These are phyloP conservation scores for Verruconis gallopava DNA, from an alignment of 2,329 filamentous ascomycete genomes.

Conservation along the genomic window DNA sequence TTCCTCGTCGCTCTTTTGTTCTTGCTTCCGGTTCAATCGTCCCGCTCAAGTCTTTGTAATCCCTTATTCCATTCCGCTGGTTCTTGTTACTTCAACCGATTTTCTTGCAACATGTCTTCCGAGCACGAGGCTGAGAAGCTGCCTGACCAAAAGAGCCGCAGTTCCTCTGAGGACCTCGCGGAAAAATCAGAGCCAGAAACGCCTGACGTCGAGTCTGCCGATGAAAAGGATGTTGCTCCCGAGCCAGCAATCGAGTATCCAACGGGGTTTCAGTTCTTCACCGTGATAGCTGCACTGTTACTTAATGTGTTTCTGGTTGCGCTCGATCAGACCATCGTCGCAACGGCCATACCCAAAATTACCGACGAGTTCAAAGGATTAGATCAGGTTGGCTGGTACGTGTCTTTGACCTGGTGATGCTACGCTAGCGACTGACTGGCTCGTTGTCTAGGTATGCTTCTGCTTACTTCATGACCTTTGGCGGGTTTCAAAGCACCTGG, in stretches of 20 bases:
- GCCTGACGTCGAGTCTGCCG: too few species aligned
- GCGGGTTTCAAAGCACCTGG: slow-evolving; percentile 7
- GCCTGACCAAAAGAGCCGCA: background rate
- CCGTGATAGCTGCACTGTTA: slow-evolving; percentile 7
- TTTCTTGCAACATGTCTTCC: background rate
- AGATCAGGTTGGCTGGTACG: slow-evolving; percentile 24
- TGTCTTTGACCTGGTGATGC: slow-evolving; percentile 7
- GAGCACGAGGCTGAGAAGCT: background rate
- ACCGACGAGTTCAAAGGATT: slow-evolving; percentile 13
- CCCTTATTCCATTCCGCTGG: too few species aligned
- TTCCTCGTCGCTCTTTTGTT: too few species aligned
- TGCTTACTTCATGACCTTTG: slow-evolving; percentile 9
- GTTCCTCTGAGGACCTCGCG: background rate
- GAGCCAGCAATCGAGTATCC: background rate
- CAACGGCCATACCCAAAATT: slow-evolving; percentile 18
- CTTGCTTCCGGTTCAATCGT: too few species aligned
- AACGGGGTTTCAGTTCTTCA: background rate
- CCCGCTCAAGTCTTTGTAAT: too few species aligned
- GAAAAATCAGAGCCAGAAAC: background rate
- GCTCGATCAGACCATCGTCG: slow-evolving; percentile 20
- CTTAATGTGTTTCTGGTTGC: slow-evolving; percentile 10
- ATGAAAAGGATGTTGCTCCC: background rate
- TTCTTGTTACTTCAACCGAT: too few species aligned
- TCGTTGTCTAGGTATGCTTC: slow-evolving; percentile 8
- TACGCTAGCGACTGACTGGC: background rate